Percentiles rank a stretch among this genome's conserved stretches.
Conservation (phyloP, 345 rosid genomes). For the Capsella bursapastoris region DNA sequence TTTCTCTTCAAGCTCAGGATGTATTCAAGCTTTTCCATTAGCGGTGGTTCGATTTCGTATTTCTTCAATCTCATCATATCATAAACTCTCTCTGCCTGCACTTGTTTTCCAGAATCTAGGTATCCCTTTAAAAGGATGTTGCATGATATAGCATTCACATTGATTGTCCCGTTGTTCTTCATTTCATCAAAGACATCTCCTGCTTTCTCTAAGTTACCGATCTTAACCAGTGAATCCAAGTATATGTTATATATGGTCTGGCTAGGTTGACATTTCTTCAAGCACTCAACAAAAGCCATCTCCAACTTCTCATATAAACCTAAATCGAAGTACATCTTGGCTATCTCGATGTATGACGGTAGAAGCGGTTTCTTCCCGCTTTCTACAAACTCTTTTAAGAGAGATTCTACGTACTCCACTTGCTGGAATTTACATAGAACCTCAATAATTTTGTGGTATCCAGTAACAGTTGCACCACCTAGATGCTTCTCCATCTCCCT, state of each 20-base stretch:
- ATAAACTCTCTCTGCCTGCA: slow-evolving; percentile 68
- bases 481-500: slow-evolving; percentile 65
- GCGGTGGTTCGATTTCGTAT: slow-evolving; percentile 58
- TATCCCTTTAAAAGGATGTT: slow-evolving; percentile 63
- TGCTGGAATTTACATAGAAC: slow-evolving; percentile 58
- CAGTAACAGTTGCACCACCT: slow-evolving; percentile 60
- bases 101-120: slow-evolving; percentile 59
- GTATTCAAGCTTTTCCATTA: slow-evolving; percentile 68
- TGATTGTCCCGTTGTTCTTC: slow-evolving; percentile 52
- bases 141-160: slow-evolving; percentile 66
- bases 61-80: slow-evolving; percentile 71
- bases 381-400: slow-evolving; percentile 64
- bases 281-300: slow-evolving; percentile 60
- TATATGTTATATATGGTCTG: slow-evolving; percentile 63
- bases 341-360: slow-evolving; percentile 64
- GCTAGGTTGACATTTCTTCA: slow-evolving; percentile 65
- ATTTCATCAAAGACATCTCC: slow-evolving; percentile 67
- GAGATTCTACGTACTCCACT: slow-evolving; percentile 61
- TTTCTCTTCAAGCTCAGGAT: slow-evolving; percentile 61
- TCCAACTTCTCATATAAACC: slow-evolving; percentile 63
- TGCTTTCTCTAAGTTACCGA: slow-evolving; percentile 62
- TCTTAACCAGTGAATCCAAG: slow-evolving; percentile 69
- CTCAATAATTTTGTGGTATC: slow-evolving; percentile 81
- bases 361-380: slow-evolving; percentile 69
- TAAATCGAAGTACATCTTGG: slow-evolving; percentile 59